These are phyloP conservation scores for Arxiozyma telluris DNA, from an alignment of 1,139 yeast genomes.

Conservation along the genomic window DNA sequence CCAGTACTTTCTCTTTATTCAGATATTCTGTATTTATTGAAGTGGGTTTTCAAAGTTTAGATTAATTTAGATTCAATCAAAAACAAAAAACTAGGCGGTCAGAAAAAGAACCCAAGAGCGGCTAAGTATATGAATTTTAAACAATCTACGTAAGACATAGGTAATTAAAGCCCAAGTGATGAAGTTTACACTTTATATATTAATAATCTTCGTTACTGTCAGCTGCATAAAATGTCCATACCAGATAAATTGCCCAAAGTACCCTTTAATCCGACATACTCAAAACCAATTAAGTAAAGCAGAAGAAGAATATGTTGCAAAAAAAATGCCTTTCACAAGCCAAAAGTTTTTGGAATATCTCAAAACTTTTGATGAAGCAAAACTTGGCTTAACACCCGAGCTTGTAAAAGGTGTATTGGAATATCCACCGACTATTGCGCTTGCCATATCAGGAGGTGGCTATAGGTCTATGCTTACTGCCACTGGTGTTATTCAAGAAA, in stretches of 20 bases:
- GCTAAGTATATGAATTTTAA: not conserved
- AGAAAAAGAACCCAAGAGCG: not conserved
- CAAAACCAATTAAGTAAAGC: conserved; percentile 14
- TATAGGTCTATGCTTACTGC: too few species aligned
- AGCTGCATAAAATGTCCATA: conserved; percentile 25
- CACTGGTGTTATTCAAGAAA: too few species aligned
- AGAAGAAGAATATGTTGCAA: conserved; percentile 35
- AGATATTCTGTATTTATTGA: not conserved
- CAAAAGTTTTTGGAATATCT: conserved; percentile 33
- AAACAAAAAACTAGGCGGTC: not conserved
- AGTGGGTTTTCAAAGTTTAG: not conserved
- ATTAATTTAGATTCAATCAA: too few species aligned
- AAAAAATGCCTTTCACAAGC: conserved; percentile 33
- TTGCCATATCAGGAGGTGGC: conserved; percentile 63
- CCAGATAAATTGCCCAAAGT: conserved; percentile 37
- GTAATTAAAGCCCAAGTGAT: not conserved
- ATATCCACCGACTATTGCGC: conserved; percentile 35
- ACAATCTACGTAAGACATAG: not conserved
- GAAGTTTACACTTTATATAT: not conserved
- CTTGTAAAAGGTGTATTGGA: conserved; percentile 22
- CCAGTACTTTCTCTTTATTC: not conserved
- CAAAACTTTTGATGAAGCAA: conserved; percentile 29
- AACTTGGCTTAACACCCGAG: conserved; percentile 28
- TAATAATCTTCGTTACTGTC: too few species aligned
- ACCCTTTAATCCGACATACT: conserved; percentile 31